Percentiles rank a stretch among this genome's conserved stretches.
phyloP scores from a whole-genome alignment of 164 flowering plant species.

The Buxus sempervirens region DNA sequence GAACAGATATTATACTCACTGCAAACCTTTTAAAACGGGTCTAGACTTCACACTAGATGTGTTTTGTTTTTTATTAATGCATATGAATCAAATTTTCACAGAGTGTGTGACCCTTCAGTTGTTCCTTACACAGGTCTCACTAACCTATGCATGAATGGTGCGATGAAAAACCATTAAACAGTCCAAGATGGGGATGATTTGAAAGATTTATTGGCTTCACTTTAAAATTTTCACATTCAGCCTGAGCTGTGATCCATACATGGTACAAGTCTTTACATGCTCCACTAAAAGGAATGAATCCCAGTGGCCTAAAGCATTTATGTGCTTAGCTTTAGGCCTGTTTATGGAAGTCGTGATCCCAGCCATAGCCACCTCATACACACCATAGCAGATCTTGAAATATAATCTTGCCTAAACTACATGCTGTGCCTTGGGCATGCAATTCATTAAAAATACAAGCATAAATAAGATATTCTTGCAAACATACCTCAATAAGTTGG shows the following conservation, averaged over 20 bases:
- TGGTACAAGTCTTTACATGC: background rate
- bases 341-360: background rate
- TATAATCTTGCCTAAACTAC: background rate
- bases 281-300: background rate
- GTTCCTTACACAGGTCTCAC: too few species aligned
- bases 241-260: background rate
- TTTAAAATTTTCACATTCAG: background rate
- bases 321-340: background rate
- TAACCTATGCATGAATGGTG: too few species aligned
- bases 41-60: too few species aligned
- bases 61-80: too few species aligned
- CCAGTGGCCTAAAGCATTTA: background rate
- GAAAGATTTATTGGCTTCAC: too few species aligned
- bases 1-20: too few species aligned
- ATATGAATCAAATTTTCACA: too few species aligned
- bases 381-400: background rate
- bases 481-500: constrained; percentile 82
- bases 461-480: background rate
- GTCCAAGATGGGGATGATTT: too few species aligned
- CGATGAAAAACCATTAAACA: too few species aligned
- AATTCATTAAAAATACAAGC: background rate
- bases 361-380: background rate
- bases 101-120: too few species aligned
- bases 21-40: too few species aligned
- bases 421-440: background rate